Percentiles rank a stretch among this genome's conserved stretches.
phyloP scores from a whole-genome alignment of 2,329 filamentous ascomycete genomes.

The Sporothrix brunneoviolacea region DNA sequence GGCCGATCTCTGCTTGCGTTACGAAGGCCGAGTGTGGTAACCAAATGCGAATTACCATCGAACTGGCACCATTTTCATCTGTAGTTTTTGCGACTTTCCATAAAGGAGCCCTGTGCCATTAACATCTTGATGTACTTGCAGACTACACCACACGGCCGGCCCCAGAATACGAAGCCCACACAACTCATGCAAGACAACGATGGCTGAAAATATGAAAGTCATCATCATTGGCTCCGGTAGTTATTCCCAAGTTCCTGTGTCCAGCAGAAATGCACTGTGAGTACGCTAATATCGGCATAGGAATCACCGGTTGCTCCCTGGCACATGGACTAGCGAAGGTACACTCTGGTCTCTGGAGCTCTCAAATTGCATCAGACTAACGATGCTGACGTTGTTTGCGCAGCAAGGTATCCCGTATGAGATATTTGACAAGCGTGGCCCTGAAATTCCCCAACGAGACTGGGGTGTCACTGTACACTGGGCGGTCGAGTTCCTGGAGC shows the following conservation, averaged over 20 bases:
- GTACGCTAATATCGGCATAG: neutral
- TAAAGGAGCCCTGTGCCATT: neutral
- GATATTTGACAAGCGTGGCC: conserved; percentile 7
- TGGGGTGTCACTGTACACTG: conserved; percentile 8
- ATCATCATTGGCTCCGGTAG: conserved; percentile 8
- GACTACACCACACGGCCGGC: neutral
- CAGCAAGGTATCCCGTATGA: conserved; percentile 5
- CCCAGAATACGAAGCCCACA: neutral
- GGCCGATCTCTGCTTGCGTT: too few species aligned
- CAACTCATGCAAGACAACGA: neutral
- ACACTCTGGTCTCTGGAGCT: neutral
- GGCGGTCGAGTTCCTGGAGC: conserved; percentile 5
- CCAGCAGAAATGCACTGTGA: neutral
- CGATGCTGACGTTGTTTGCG: neutral
- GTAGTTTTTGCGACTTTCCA: neutral
- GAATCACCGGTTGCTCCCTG: conserved; percentile 5
- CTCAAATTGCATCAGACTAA: neutral
- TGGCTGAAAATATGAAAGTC: conserved; percentile 8
- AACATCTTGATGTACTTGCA: neutral
- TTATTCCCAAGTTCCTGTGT: neutral
- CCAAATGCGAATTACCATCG: neutral
- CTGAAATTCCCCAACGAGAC: conserved; percentile 6
- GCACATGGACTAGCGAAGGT: conserved; percentile 6
- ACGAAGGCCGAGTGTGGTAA: neutral
- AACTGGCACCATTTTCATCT: neutral